Base-by-base conservation (phyloP, 768 basidiomycete species). In the Cystobasidium tubakii region DNA sequence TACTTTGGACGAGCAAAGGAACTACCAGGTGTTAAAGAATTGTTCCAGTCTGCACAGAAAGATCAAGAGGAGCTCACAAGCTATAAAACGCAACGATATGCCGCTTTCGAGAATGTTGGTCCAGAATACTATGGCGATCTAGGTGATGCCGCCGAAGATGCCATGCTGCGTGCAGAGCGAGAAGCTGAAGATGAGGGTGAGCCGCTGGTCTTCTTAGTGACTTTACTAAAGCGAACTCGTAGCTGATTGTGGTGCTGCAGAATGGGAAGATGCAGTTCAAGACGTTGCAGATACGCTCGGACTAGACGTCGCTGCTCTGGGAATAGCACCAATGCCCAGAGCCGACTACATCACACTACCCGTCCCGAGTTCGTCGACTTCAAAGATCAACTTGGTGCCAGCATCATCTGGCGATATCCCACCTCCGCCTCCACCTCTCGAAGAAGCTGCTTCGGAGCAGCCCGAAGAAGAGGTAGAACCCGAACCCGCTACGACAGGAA, bases 1-100 rank as follows among this genome's bases (percentile, higher is more conserved):
- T 98, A 97, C 82, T 98, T 99, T 81, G 95, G 94, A 72, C 89
- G 94, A 33, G 92, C 95, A 1, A 95, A 92, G 81, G 95, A 98
- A 70, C 84, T 99, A 1, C 95, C 95, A 0, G 94, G 95, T 44
- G 92, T 97, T 13, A 88, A 89, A 73, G 95, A 98, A 81, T 86
- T 99, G n/a, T 98, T 97, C 79, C 84, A 89, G 80, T 39, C 74
- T n/a, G 29, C 73, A 29, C 50, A 75, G 75, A 43, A 44, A 36
- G 65, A 75, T 54, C 65, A 64, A 62, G 39, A 63, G 25, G 74
- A 55, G 33, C 54, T 55, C 9, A 34, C 62, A 53, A 66, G 46
- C 42, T 33, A 55, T 46, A 75, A 73, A 62, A 70, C 72, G 54
- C 43, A 57, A 55, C 64, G 62, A 1, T 66, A 42, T 21, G 44